Evolutionary conservation across 306 rosid genomes (phyloP), one percentile per base, ranked within the genome.

Genomic region (Phaseolus lunatus): DNA sequence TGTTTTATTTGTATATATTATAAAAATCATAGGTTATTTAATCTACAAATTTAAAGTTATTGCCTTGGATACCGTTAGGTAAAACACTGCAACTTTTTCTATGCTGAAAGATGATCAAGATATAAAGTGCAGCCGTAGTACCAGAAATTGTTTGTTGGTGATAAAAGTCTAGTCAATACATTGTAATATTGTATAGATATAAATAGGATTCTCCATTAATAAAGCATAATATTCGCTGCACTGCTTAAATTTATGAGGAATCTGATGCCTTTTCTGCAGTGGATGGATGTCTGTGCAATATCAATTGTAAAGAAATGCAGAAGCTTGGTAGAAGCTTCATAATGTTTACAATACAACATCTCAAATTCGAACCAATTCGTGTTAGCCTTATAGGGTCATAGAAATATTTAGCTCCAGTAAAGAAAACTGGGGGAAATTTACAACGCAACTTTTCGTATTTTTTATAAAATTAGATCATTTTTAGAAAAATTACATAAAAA

Each of bases 121-220:
- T 70, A 58, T 71, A 61, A 77, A 43, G 59, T n/a, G 70, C 14
- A 15, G 11, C 35, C 2, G 19, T 76, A 70, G 19, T 76, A 70
- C 64, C 16, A 77, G 18, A 64, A 75, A 87, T 67, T 44, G 85
- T 11, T 56, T 57, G 76, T 63, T 75, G 23, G 65, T 18, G 74
- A 45, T 47, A 86, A 87, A 87, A 77, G 71, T 63, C n/a, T 15
- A 3, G 18, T 65, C 62, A 78, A 62, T 53, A 39, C 3, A 39
- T 39, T 39, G 44, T 39, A 26, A 52, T 12, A 79, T 63, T 73
- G 72, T 27, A 78, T 16, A 70, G 72, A 63, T 72, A 35, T 54
- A 78, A 83, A 81, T 72, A 75, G 56, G 85, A 86, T 84, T 84
- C 91, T 80, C 90, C 88, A 81, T 78, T 84, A 39, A 66, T 77